Percentiles rank a stretch among this genome's conserved stretches.
Evolutionary conservation across 441 rosid genomes (phyloP).

Genomic region (Bocquillonia castaneifolia): DNA sequence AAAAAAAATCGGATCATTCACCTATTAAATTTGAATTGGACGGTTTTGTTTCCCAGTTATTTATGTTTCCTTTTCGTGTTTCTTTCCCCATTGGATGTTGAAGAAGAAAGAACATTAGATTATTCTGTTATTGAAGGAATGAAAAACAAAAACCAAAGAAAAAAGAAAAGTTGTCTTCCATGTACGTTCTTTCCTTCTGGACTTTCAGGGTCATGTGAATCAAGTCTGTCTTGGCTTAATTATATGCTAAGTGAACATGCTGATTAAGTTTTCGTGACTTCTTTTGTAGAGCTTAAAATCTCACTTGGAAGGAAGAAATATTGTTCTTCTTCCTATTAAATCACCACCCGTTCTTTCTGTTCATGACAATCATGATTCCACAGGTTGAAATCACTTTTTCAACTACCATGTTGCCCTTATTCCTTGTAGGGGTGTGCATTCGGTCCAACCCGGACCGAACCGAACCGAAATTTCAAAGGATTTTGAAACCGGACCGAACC

Average conservation of each 20-base stretch:
- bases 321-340: conserved; percentile 39
- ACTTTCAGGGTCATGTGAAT: not conserved
- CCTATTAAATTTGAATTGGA: not conserved
- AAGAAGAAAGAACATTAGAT: not conserved
- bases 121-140: not conserved
- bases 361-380: conserved; percentile 18
- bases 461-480: too few relatives aligned
- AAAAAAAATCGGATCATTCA: not conserved
- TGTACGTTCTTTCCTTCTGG: not conserved
- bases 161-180: not conserved
- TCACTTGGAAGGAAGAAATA: conserved; percentile 44
- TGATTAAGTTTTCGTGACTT: not conserved
- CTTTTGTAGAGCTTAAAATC: conserved; percentile 47
- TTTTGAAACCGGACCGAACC: too few relatives aligned
- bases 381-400: conserved; percentile 33
- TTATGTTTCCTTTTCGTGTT: too few relatives aligned
- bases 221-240: not conserved
- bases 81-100: not conserved
- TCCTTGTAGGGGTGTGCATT: not conserved
- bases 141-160: not conserved
- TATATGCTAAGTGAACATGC: not conserved
- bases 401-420: not conserved
- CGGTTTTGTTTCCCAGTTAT: not conserved
- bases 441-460: too few relatives aligned
- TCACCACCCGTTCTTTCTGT: conserved; percentile 66